Evolutionary conservation across 441 rosid genomes (phyloP).

Genomic region (Adansonia grandidieri): DNA sequence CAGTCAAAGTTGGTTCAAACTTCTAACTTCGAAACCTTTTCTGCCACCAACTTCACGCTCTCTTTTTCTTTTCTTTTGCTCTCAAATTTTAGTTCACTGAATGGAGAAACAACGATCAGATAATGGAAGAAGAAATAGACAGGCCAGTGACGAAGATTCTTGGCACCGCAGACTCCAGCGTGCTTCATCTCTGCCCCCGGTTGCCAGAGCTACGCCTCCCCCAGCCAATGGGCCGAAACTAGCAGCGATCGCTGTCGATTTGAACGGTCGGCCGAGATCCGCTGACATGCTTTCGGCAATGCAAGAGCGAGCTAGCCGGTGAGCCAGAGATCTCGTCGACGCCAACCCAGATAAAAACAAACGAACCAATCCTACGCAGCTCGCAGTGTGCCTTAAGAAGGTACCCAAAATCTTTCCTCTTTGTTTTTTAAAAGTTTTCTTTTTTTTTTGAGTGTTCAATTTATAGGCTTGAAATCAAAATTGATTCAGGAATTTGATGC

Average conservation of each 20-base stretch:
- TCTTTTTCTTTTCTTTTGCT: no score
- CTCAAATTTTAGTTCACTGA: neutral
- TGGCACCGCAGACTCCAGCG: slow-evolving; percentile 25
- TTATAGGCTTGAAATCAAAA: neutral
- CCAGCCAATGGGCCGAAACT: slow-evolving; percentile 38
- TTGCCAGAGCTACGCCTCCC: slow-evolving; percentile 10
- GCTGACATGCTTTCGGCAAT: slow-evolving; percentile 50
- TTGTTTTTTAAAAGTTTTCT: no score
- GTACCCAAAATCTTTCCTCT: slow-evolving; percentile 20
- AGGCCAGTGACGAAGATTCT: slow-evolving; percentile 25
- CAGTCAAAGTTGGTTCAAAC: slow-evolving; percentile 28
- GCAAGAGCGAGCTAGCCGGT: slow-evolving; percentile 53
- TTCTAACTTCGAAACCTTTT: neutral
- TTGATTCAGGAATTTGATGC: slow-evolving; percentile 58
- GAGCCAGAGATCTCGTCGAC: slow-evolving; percentile 42
- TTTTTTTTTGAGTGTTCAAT: neutral
- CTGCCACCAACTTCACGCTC: neutral
- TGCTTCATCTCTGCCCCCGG: slow-evolving; percentile 27
- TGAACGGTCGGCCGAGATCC: slow-evolving; percentile 56
- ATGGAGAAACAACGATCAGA: slow-evolving; percentile 41
- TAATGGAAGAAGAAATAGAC: slow-evolving; percentile 28
- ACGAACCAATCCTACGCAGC: slow-evolving; percentile 37
- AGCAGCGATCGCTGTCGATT: slow-evolving; percentile 45
- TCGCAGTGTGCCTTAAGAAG: slow-evolving; percentile 55
- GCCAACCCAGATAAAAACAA: slow-evolving; percentile 33